Evolutionary conservation across 306 rosid genomes (phyloP).

Genomic region (Trichosanthes truncata): DNA sequence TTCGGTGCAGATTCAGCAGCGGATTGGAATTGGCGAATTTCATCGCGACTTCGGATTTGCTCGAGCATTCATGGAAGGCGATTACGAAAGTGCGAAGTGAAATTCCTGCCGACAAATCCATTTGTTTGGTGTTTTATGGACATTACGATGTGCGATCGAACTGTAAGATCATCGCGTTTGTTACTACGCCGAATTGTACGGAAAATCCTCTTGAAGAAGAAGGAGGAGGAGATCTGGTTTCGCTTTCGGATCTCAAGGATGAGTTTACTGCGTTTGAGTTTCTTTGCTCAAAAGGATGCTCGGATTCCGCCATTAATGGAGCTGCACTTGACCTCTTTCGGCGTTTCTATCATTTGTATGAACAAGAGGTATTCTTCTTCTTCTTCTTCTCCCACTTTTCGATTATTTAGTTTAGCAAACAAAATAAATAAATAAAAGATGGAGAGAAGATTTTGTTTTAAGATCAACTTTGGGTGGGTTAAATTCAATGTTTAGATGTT

Average conservation of each 20-base stretch:
- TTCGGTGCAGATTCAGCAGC: conserved; percentile 37
- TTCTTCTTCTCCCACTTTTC: background rate
- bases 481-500: too few relatives aligned
- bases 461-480: too few relatives aligned
- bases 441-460: background rate
- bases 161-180: conserved; percentile 28
- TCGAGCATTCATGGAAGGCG: conserved; percentile 19
- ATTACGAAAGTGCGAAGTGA: background rate
- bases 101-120: background rate
- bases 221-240: conserved; percentile 12
- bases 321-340: conserved; percentile 20
- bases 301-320: conserved; percentile 22
- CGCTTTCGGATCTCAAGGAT: conserved; percentile 14
- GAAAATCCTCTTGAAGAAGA: background rate
- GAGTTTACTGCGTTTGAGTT: conserved; percentile 30
- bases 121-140: background rate
- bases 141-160: background rate
- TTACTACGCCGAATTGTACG: conserved; percentile 7
- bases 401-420: background rate
- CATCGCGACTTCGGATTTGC: conserved; percentile 24
- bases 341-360: background rate
- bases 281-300: conserved; percentile 16
- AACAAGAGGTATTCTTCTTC: conserved; percentile 16
- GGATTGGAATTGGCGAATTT: conserved; percentile 33
- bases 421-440: background rate